phyloP scores from a whole-genome alignment of 495 filamentous ascomycete genomes.

The Geoglossum glabrum region DNA sequence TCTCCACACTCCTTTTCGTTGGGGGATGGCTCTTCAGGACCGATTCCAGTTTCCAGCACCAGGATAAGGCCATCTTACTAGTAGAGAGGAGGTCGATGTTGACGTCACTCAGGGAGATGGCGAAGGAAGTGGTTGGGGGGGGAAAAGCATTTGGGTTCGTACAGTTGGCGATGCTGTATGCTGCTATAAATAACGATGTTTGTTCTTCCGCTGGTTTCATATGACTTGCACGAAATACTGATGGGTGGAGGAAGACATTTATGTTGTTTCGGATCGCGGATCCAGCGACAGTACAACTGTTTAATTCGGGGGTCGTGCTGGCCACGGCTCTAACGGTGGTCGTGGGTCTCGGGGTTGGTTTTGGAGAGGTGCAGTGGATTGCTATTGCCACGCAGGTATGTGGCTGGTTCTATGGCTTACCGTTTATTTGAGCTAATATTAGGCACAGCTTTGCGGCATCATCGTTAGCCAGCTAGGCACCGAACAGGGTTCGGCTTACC shows the following conservation, averaged over 20 bases:
- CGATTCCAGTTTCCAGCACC: no score
- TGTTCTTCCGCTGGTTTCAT: neutral
- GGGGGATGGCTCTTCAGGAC: no score
- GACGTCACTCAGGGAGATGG: no score
- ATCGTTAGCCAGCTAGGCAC: no score
- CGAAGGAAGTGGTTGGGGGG: no score
- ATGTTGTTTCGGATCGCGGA: conserved; percentile 10
- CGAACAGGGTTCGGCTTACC: neutral
- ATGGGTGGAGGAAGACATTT: conserved; percentile 5
- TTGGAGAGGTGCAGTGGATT: conserved; percentile 10
- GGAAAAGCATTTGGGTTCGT: conserved; percentile 9
- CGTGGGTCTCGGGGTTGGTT: conserved; percentile 3
- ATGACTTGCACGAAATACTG: no score
- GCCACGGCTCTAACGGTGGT: conserved; percentile 13
- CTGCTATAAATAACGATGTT: conserved; percentile 14
- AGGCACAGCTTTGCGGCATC: no score
- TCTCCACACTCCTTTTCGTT: no score
- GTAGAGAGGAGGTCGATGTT: no score
- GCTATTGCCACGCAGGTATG: conserved; percentile 11
- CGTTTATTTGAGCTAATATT: neutral
- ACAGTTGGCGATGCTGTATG: conserved; percentile 14
- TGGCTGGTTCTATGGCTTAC: neutral
- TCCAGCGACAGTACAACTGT: conserved; percentile 11
- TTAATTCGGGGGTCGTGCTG: conserved; percentile 10
- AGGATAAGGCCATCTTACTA: no score